These are phyloP conservation scores for Macrophomina pseudophaseolina DNA, from an alignment of 2,329 filamentous ascomycete species.

Conservation along the genomic window DNA sequence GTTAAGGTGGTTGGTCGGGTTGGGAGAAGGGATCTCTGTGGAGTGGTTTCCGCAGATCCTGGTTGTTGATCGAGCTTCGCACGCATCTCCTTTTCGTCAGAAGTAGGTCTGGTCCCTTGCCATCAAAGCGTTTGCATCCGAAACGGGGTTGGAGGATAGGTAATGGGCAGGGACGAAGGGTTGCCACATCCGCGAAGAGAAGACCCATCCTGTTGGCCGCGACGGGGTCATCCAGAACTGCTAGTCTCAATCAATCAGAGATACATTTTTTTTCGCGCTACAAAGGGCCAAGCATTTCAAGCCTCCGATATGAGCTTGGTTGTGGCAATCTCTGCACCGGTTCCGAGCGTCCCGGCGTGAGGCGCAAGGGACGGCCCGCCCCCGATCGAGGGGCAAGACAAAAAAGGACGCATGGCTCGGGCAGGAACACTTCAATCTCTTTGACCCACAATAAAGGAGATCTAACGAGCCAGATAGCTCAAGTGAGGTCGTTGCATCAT, in stretches of 20 bases:
- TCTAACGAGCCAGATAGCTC: neutral
- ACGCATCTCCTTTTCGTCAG: conserved; percentile 5
- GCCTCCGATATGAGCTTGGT: conserved; percentile 3
- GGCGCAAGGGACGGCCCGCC: conserved; percentile 22
- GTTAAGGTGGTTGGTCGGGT: conserved; percentile 17
- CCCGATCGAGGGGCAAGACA: conserved; percentile 6
- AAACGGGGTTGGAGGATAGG: neutral
- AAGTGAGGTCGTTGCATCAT: neutral
- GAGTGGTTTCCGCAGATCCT: neutral
- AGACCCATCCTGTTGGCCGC: neutral
- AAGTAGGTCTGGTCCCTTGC: neutral
- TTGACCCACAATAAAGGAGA: neutral
- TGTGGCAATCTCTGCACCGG: conserved; percentile 1
- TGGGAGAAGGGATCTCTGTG: conserved; percentile 2
- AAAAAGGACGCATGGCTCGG: conserved; percentile 17
- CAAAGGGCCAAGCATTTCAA: neutral
- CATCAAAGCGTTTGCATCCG: neutral
- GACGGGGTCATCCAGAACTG: neutral
- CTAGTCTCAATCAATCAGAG: neutral
- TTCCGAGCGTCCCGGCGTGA: conserved; percentile 8
- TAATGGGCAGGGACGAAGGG: neutral
- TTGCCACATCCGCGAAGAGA: neutral
- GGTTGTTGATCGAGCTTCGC: neutral
- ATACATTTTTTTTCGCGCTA: neutral
- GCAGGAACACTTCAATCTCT: neutral